A percentile compares a stretch with the other conserved stretches of the same genome.
Evolutionary conservation across 495 filamentous ascomycete genomes (phyloP).

Genomic region (Recurvomyces mirabilis): DNA sequence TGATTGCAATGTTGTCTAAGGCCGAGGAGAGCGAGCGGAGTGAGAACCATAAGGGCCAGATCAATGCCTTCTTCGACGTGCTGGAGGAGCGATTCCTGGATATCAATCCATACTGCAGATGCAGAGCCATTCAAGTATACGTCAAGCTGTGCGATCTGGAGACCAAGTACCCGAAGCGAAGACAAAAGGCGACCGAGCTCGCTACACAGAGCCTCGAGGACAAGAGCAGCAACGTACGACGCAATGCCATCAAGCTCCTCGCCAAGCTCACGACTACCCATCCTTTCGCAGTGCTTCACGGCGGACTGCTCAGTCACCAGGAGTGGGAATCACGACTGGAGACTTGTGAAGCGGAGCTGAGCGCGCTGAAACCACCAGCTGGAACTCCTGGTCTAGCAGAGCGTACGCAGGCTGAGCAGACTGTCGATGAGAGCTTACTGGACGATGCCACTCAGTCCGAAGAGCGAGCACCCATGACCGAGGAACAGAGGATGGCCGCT

Average conservation of each 20-base stretch:
- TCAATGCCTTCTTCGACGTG: slow-evolving; percentile 93
- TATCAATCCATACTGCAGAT: slow-evolving; percentile 92
- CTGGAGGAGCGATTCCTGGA: slow-evolving; percentile 93
- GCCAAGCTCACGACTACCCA: slow-evolving; percentile 81
- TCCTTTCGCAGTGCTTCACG: slow-evolving; percentile 85
- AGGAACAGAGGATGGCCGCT: slow-evolving; percentile 46
- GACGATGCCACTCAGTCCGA: slow-evolving; percentile 73
- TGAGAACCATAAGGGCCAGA: slow-evolving; percentile 84
- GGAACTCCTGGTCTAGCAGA: slow-evolving; percentile 68
- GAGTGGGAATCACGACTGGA: slow-evolving; percentile 77
- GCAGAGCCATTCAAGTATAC: slow-evolving; percentile 84
- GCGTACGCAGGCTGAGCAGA: slow-evolving; percentile 41
- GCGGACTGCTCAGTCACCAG: slow-evolving; percentile 67
- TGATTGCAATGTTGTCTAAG: slow-evolving; percentile 80
- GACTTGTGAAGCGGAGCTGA: slow-evolving; percentile 67
- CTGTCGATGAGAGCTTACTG: slow-evolving; percentile 64
- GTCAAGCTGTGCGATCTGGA: slow-evolving; percentile 84
- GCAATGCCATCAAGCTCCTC: slow-evolving; percentile 88
- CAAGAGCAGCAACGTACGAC: slow-evolving; percentile 93
- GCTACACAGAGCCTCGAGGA: slow-evolving; percentile 84
- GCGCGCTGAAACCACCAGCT: slow-evolving; percentile 65
- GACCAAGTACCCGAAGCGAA: slow-evolving; percentile 84
- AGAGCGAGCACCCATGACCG: slow-evolving; percentile 49
- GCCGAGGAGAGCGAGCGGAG: slow-evolving; percentile 63
- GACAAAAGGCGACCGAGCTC: slow-evolving; percentile 74